Conservation (phyloP, 2,329 filamentous ascomycete genomes). For the Sphaerulina populicola region DNA sequence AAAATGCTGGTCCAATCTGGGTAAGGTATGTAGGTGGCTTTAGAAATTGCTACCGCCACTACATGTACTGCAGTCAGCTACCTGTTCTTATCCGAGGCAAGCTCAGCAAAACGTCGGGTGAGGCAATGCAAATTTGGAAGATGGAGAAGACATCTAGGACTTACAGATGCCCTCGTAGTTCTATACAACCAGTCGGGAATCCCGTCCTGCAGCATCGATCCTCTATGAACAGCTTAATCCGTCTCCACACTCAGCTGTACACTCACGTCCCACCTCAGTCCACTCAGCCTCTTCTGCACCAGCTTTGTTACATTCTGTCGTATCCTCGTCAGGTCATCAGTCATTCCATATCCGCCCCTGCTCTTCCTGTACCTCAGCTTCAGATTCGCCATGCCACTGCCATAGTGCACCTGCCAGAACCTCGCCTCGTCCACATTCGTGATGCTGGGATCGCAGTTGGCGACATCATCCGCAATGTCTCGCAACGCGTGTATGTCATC, state of each 20-base stretch:
- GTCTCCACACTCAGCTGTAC: constrained; percentile 56
- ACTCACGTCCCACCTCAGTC: constrained; percentile 88
- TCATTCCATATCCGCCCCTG: constrained; percentile 53
- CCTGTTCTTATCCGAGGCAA: too few species aligned
- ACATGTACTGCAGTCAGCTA: too few species aligned
- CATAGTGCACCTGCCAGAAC: constrained; percentile 99
- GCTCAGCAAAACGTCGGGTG: background rate
- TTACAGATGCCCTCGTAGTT: background rate
- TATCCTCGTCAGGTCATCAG: constrained; percentile 59
- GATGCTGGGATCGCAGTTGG: constrained; percentile 63
- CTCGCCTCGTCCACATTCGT: constrained; percentile 76
- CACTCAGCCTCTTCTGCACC: constrained; percentile 77
- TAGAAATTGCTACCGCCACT: too few species aligned
- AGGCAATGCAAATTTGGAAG: background rate
- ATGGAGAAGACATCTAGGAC: background rate
- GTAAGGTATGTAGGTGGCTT: too few species aligned
- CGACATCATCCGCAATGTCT: constrained; percentile 75
- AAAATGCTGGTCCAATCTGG: too few species aligned
- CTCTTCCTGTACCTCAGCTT: constrained; percentile 59
- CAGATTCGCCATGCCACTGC: constrained; percentile 89
- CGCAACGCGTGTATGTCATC: constrained; percentile 46
- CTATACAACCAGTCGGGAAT: background rate
- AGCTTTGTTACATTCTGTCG: constrained; percentile 68
- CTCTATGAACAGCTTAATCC: constrained; percentile 6
- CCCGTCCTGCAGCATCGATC: background rate